These are phyloP conservation scores for Fusarium pseudonygamai DNA, from an alignment of 2,329 filamentous ascomycete genomes.

Conservation along the genomic window DNA sequence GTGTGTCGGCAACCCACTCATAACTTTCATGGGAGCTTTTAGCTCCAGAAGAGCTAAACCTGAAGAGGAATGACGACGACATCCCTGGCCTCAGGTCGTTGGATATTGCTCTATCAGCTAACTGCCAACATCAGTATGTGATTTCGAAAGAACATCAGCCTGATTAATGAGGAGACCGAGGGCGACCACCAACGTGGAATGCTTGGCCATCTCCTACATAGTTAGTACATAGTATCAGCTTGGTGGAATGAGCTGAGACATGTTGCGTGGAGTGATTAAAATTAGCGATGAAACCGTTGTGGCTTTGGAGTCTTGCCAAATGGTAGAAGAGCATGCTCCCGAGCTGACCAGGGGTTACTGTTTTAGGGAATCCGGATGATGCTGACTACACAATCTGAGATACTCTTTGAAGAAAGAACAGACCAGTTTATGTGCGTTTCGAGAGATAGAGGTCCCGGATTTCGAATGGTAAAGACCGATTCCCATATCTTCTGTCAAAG, in stretches of 20 bases:
- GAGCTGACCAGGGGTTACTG: conserved; percentile 33
- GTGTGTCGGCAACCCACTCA: conserved; percentile 34
- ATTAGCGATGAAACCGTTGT: conserved; percentile 29
- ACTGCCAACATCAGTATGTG: conserved; percentile 17
- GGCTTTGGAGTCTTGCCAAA: conserved; percentile 23
- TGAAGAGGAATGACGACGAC: conserved; percentile 33
- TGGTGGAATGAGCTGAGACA: neutral
- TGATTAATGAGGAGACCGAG: neutral
- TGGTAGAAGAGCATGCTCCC: neutral
- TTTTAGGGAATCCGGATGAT: conserved; percentile 38
- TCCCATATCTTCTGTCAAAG: neutral
- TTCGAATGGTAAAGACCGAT: neutral
- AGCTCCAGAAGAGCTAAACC: conserved; percentile 28
- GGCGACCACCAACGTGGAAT: neutral
- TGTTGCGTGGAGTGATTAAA: neutral
- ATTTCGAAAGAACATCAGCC: neutral
- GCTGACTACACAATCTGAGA: neutral
- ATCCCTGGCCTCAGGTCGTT: conserved; percentile 9
- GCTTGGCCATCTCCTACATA: neutral
- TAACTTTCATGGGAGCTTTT: conserved; percentile 19
- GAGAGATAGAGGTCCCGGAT: neutral
- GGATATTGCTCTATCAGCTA: conserved; percentile 19
- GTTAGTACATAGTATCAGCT: neutral
- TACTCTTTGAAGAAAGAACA: neutral
- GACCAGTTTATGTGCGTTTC: neutral